phyloP scores from a whole-genome alignment of 352 stramenopile species.

The Pythium apleroticum region DNA sequence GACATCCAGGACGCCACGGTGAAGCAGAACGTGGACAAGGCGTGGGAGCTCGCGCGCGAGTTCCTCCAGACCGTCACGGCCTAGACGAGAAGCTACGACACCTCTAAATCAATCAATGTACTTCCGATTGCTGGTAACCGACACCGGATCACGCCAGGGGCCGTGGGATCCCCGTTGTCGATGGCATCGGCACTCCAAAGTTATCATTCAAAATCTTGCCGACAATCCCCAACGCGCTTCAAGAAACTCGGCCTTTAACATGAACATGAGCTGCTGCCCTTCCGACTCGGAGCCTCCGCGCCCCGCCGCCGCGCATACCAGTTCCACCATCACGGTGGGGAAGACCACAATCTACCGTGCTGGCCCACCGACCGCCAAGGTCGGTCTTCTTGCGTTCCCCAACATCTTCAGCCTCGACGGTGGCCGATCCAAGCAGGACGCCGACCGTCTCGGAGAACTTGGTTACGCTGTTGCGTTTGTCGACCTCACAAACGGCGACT shows the following conservation, averaged over 20 bases:
- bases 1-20: constrained; percentile 41
- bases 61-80: constrained; percentile 20
- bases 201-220: too few species aligned
- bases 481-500: constrained; percentile 39
- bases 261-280: constrained; percentile 50
- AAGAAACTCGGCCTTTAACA: too few species aligned
- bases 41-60: constrained; percentile 29
- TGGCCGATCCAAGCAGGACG: constrained; percentile 50
- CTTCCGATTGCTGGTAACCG: too few species aligned
- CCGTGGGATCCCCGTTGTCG: too few species aligned
- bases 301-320: constrained; percentile 14
- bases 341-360: constrained; percentile 42
- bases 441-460: constrained; percentile 40
- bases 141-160: too few species aligned
- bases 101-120: too few species aligned
- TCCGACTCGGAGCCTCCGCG: constrained; percentile 27
- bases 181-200: too few species aligned
- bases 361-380: constrained; percentile 26
- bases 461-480: constrained; percentile 51
- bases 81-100: too few species aligned
- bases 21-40: constrained; percentile 38
- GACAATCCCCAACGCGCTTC: too few species aligned
- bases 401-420: constrained; percentile 54
- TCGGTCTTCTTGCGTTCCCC: constrained; percentile 42
- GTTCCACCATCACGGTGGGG: constrained; percentile 29